Base-by-base conservation (phyloP, 2,329 filamentous ascomycete species). In the Cordyceps sp. region DNA sequence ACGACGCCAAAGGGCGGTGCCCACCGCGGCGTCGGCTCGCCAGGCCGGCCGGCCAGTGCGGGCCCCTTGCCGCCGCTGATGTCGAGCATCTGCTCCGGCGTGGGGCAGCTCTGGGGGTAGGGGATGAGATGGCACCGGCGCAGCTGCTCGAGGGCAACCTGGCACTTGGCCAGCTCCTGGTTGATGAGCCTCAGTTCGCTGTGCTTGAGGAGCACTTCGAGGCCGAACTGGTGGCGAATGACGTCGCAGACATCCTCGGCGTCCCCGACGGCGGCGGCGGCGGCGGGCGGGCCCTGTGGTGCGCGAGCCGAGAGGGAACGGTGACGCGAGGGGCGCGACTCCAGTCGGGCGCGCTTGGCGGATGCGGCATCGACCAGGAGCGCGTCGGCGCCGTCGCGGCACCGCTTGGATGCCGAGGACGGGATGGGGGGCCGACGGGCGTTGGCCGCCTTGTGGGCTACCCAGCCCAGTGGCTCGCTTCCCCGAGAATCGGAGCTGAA, bases 161-260 rank as follows among this genome's bases (percentile, higher is more conserved):
- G 86, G 49, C 86, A 94, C 61, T 94, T 96, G 41, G 84, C 88
- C 41, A 96, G 69, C 59, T 96, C 90, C 57, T 93, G 85, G 50
- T 96, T 84, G 53, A 96, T 93, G 43, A 93, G 66, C 35, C 86
- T 82, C 37, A 96, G 61, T 60, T 98, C 90, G 47, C 90, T 76
- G 56, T 98, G 90, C 64, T 94, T 96, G 51, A 92, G 61, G 40
- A 96, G 61, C 33, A 96, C 86, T 59, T 94, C 86, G 42, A 90
- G 71, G 47, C 85, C 82, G 53, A 96, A 78, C 55, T 94, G 81
- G 39, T 84, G 75, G 49, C 85, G 78, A 49, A 96, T 79, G 23
- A 69, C 68, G 44, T 86, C 76, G 48, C 73, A 73, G 39, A 78
- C 67, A 36, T 59, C 61, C 24, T 75, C 59, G 43, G 68, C 39